These are phyloP conservation scores for Colletotrichum tofieldiae DNA, from an alignment of 2,329 filamentous ascomycete species.

Conservation along the genomic window DNA sequence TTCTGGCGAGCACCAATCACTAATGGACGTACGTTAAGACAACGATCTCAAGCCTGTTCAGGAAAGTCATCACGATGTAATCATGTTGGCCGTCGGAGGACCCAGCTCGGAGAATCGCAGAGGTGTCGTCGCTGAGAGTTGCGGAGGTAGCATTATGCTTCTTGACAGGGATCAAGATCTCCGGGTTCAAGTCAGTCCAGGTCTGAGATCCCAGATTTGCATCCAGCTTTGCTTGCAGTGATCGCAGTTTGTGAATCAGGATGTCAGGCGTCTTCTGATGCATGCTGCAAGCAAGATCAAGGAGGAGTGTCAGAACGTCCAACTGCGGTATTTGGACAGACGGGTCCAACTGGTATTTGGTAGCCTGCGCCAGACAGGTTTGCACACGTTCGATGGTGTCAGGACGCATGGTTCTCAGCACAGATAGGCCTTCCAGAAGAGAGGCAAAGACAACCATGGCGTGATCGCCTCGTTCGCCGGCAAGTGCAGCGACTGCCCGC, in stretches of 20 bases:
- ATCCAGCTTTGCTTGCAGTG: slow-evolving; percentile 76
- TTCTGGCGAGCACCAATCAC: too few relatives aligned
- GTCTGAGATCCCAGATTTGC: slow-evolving; percentile 61
- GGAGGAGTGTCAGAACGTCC: slow-evolving; percentile 74
- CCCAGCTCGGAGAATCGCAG: slow-evolving; percentile 67
- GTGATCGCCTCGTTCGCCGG: slow-evolving; percentile 72
- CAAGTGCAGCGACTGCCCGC: slow-evolving; percentile 72
- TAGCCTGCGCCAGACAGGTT: slow-evolving; percentile 80
- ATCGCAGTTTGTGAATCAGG: slow-evolving; percentile 72
- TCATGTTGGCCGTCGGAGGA: slow-evolving; percentile 62
- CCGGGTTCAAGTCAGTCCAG: slow-evolving; percentile 64
- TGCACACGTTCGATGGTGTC: slow-evolving; percentile 81
- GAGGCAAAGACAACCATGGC: slow-evolving; percentile 77
- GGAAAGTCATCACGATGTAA: slow-evolving; percentile 72
- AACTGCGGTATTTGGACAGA: slow-evolving; percentile 77
- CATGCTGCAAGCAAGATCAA: slow-evolving; percentile 80
- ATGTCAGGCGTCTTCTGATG: slow-evolving; percentile 73
- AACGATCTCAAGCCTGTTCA: slow-evolving; percentile 73
- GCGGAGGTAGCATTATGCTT: slow-evolving; percentile 63
- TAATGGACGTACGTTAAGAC: slow-evolving; percentile 66
- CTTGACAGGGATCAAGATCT: slow-evolving; percentile 70
- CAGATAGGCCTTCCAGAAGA: slow-evolving; percentile 78
- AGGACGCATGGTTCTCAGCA: slow-evolving; percentile 75
- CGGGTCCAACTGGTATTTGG: slow-evolving; percentile 79
- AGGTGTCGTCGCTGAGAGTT: slow-evolving; percentile 72